Conservation (phyloP, 2,329 filamentous ascomycete genomes). For the Colletotrichum horii region DNA sequence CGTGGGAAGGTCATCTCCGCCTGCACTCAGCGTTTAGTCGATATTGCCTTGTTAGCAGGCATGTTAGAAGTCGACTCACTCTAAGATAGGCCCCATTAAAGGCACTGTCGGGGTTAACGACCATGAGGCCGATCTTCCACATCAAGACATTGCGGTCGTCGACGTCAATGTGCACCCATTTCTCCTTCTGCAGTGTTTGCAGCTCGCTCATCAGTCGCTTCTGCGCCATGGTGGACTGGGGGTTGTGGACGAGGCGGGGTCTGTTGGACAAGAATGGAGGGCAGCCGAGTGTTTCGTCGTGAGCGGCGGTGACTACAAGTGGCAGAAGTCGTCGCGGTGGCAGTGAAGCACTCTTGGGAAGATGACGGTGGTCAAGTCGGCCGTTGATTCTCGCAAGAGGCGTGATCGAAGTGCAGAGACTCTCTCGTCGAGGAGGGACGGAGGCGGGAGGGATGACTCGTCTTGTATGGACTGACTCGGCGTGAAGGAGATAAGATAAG, state of each 20-base stretch:
- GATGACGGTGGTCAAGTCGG: not conserved
- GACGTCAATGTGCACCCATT: constrained; percentile 91
- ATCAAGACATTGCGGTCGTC: constrained; percentile 83
- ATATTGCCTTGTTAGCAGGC: not conserved
- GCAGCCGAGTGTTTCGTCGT: not conserved
- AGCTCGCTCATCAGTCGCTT: constrained; percentile 90
- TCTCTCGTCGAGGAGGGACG: not conserved
- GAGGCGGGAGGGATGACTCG: constrained; percentile 16
- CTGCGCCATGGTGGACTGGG: constrained; percentile 50
- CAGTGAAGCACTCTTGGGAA: not conserved
- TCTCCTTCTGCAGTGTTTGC: constrained; percentile 82
- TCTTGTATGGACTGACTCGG: constrained; percentile 12
- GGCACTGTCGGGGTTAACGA: constrained; percentile 88
- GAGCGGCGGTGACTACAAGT: not conserved
- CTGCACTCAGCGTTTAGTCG: constrained; percentile 36
- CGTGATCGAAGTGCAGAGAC: not conserved
- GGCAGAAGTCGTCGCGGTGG: not conserved
- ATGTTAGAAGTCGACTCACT: constrained; percentile 37
- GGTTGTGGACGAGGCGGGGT: not conserved
- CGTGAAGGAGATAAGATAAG: constrained; percentile 12
- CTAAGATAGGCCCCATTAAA: constrained; percentile 95
- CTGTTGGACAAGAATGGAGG: not conserved
- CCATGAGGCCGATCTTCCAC: constrained; percentile 89
- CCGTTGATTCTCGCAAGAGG: not conserved
- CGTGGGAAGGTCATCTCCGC: constrained; percentile 85